These are phyloP conservation scores for Pseudogymnoascus sp. DNA, from an alignment of 2,329 filamentous ascomycete species.

Conservation along the genomic window DNA sequence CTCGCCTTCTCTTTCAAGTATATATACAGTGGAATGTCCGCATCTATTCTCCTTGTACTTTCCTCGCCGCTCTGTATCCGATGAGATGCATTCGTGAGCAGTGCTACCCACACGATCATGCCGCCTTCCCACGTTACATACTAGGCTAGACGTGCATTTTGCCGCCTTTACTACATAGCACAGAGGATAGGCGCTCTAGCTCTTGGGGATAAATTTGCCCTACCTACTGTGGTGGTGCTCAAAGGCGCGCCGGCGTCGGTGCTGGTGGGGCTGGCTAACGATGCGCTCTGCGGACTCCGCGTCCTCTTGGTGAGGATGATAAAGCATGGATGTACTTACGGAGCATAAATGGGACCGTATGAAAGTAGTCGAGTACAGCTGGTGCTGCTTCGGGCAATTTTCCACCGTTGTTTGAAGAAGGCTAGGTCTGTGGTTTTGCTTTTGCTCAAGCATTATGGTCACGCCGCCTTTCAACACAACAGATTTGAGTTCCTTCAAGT, in stretches of 20 bases:
- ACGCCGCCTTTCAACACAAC: background rate
- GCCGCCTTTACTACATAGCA: background rate
- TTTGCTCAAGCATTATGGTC: background rate
- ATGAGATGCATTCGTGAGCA: background rate
- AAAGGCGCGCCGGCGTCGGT: background rate
- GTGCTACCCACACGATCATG: background rate
- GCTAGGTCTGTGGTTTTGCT: background rate
- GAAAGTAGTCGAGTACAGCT: background rate
- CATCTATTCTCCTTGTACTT: background rate
- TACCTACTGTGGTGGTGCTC: background rate
- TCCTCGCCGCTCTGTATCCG: background rate
- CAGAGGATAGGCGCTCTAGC: background rate
- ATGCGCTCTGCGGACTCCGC: background rate
- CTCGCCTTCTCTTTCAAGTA: background rate
- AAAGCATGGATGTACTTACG: background rate
- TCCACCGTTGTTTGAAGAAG: background rate
- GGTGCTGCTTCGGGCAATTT: background rate
- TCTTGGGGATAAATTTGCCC: background rate
- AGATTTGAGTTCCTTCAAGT: background rate
- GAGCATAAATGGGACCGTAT: too few relatives aligned
- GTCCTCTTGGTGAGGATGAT: background rate
- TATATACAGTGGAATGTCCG: background rate
- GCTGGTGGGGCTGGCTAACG: background rate
- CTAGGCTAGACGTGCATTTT: background rate
- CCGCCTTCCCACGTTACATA: conserved; percentile 8